These are phyloP conservation scores for Crucibulum parvulum DNA, from an alignment of 1,284 basidiomycete genomes.

Conservation along the genomic window DNA sequence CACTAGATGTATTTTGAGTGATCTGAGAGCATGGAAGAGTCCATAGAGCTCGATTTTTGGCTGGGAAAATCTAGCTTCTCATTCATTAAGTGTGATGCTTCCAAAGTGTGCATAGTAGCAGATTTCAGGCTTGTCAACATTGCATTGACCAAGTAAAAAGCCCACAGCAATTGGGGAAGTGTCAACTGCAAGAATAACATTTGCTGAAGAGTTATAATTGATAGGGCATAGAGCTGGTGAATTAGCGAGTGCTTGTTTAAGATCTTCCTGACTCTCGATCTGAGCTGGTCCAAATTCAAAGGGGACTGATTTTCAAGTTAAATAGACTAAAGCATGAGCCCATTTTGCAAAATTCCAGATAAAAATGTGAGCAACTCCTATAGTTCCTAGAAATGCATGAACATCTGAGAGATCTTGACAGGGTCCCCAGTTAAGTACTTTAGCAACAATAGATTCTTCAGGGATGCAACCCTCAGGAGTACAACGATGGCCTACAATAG, in stretches of 20 bases:
- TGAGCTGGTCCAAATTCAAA: slow-evolving; percentile 3
- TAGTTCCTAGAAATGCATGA: slow-evolving; percentile 29
- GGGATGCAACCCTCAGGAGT: slow-evolving; percentile 24
- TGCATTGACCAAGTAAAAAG: slow-evolving; percentile 28
- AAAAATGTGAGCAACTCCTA: slow-evolving; percentile 25
- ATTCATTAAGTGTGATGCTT: slow-evolving; percentile 41
- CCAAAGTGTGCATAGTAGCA: slow-evolving; percentile 29
- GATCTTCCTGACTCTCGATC: too few relatives aligned
- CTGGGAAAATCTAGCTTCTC: slow-evolving; percentile 43
- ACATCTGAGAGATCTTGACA: slow-evolving; percentile 23
- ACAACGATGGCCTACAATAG: slow-evolving; percentile 25
- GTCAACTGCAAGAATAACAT: too few relatives aligned
- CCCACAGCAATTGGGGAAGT: too few relatives aligned
- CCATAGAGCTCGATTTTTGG: slow-evolving; percentile 47
- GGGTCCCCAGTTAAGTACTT: slow-evolving; percentile 20
- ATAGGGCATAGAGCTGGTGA: too few relatives aligned
- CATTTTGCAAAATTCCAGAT: slow-evolving; percentile 24
- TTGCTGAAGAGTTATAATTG: too few relatives aligned
- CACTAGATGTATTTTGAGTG: slow-evolving; percentile 30
- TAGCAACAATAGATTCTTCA: slow-evolving; percentile 1
- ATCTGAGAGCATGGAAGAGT: slow-evolving; percentile 32
- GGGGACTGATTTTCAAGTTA: slow-evolving; percentile 22
- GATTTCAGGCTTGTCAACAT: slow-evolving; percentile 14
- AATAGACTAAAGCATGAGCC: slow-evolving; percentile 28
- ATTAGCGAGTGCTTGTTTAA: too few relatives aligned